These are phyloP conservation scores for Umbilicaria muhlenbergii DNA, from an alignment of 495 filamentous ascomycete species.

Conservation along the genomic window DNA sequence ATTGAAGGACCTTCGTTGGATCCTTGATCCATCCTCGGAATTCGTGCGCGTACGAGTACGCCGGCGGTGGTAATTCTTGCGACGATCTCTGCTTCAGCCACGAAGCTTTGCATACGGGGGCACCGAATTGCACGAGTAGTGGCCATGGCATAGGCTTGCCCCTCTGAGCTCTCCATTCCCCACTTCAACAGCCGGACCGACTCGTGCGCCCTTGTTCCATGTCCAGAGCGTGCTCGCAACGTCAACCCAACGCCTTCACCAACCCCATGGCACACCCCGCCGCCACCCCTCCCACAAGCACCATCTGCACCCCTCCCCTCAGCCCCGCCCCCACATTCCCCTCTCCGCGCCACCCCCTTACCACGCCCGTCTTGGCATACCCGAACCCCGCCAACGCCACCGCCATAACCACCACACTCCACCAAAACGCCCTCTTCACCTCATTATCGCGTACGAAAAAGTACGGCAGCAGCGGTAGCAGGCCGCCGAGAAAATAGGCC, in stretches of 20 bases:
- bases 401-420: constrained; percentile 55
- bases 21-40: too few species aligned
- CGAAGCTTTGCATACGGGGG: too few species aligned
- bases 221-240: too few species aligned
- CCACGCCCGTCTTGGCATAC: constrained; percentile 50
- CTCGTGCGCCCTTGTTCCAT: too few species aligned
- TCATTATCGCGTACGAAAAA: constrained; percentile 29
- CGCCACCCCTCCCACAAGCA: constrained; percentile 47
- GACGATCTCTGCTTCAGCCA: too few species aligned
- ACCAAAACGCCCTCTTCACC: constrained; percentile 45
- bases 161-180: too few species aligned
- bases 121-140: too few species aligned
- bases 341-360: constrained; percentile 21
- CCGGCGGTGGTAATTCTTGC: too few species aligned
- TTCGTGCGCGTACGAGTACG: too few species aligned
- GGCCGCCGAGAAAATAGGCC: constrained; percentile 21
- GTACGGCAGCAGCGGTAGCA: constrained; percentile 42
- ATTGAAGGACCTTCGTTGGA: too few species aligned
- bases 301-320: constrained; percentile 44
- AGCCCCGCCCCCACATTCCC: constrained; percentile 26
- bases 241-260: constrained; percentile 16
- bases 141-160: too few species aligned
- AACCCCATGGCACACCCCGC: constrained; percentile 50
- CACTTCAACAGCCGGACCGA: too few species aligned
- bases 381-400: constrained; percentile 60